Evolutionary conservation across 2,329 filamentous ascomycete species (phyloP).

Genomic region (Aspergillus alliaceus): DNA sequence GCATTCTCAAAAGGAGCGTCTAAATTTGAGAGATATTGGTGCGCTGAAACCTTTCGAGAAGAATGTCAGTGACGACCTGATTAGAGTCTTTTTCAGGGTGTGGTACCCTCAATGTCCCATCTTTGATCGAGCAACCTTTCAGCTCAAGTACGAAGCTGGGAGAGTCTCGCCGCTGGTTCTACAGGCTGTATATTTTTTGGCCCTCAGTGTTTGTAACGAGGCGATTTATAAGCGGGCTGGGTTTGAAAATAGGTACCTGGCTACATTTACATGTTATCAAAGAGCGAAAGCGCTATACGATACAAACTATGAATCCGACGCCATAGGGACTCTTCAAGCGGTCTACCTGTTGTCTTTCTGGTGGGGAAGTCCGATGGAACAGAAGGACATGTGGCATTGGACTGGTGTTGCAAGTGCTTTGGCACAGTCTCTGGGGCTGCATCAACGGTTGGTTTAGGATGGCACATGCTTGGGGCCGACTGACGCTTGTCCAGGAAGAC

Average conservation of each 20-base stretch:
- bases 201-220: background rate
- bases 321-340: conserved; percentile 6
- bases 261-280: background rate
- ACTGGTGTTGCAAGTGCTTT: conserved; percentile 1
- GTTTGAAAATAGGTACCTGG: background rate
- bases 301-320: conserved; percentile 6
- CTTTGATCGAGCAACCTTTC: conserved; percentile 5
- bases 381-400: conserved; percentile 13
- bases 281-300: conserved; percentile 7
- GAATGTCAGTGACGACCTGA: background rate
- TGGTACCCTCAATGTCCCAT: background rate
- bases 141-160: background rate
- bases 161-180: conserved; percentile 5
- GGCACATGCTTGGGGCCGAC: background rate
- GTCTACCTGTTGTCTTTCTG: conserved; percentile 3
- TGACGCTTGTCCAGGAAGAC: background rate
- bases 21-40: background rate
- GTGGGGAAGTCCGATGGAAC: conserved; percentile 9
- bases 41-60: background rate
- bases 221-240: background rate
- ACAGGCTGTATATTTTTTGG: background rate
- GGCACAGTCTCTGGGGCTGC: conserved; percentile 8
- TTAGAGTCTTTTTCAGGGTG: background rate
- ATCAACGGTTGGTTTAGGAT: background rate
- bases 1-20: conserved; percentile 1